These are phyloP conservation scores for Beauveria rudraprayagi DNA, from an alignment of 2,329 filamentous ascomycete species.

Conservation along the genomic window DNA sequence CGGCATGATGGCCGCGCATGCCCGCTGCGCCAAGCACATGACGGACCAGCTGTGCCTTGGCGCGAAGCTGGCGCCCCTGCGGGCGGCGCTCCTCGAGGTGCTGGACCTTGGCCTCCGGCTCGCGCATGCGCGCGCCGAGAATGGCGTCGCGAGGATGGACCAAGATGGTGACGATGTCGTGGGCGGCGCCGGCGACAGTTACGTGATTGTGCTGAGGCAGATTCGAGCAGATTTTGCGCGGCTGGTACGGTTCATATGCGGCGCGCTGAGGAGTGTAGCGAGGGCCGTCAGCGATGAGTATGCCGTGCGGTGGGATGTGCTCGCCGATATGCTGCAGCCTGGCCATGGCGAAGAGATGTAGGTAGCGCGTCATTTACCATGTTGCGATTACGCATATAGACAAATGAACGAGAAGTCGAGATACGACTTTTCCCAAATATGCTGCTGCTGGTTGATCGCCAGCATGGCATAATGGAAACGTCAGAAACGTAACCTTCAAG, in stretches of 20 bases:
- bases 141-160: slow-evolving; percentile 22
- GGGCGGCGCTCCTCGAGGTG: slow-evolving; percentile 58
- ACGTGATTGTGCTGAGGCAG: slow-evolving; percentile 41
- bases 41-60: slow-evolving; percentile 59
- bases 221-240: slow-evolving; percentile 53
- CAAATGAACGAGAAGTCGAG: not conserved
- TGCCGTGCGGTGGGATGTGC: slow-evolving; percentile 57
- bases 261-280: slow-evolving; percentile 62
- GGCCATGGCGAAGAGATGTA: slow-evolving; percentile 5
- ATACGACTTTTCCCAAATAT: not conserved
- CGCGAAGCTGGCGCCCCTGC: slow-evolving; percentile 56
- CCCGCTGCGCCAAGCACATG: slow-evolving; percentile 49
- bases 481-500: too few relatives aligned
- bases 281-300: slow-evolving; percentile 54
- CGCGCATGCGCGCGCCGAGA: slow-evolving; percentile 38
- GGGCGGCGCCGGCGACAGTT: slow-evolving; percentile 27
- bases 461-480: too few relatives aligned
- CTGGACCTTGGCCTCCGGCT: slow-evolving; percentile 63
- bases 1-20: slow-evolving; percentile 62
- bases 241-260: slow-evolving; percentile 56
- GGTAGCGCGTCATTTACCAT: not conserved
- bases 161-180: slow-evolving; percentile 27
- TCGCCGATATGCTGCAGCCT: slow-evolving; percentile 63
- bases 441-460: too few relatives aligned
- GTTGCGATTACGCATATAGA: not conserved